Base-by-base conservation (phyloP, 2,329 filamentous ascomycete species). In the Fusarium virguliforme region DNA sequence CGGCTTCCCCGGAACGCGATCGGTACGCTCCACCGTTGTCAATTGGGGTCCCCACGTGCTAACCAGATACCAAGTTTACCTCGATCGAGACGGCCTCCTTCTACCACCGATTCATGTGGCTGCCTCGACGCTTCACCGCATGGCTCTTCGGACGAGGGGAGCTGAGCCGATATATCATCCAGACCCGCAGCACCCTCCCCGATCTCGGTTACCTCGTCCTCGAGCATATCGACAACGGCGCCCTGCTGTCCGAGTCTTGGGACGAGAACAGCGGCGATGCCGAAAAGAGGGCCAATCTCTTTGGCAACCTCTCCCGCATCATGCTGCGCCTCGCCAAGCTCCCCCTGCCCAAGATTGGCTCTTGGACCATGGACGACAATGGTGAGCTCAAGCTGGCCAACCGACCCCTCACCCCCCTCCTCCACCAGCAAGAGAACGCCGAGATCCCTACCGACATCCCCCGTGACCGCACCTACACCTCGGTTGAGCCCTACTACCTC, bases 381-480 rank as follows among this genome's bases (percentile, higher is more conserved):
- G 77, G 78, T 40, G 78, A 74, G 13, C 67, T 81, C 9, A 69
- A 70, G 24, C 66, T 81, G 37, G 72, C 76, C 15, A 83, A 83
- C 70, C 79, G 80, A 4, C 81, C 81, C 30, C 72, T 82, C 22
- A 77, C 73, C 22, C 72, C 78, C 64, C 70, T 70, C 26, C 66
- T 83, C 26, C 76, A 80, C 48, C 41, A 73, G 65, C 35, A 81
- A 24, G 80, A 83, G 64, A 83, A 82, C 61, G 75, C 74, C 34
- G 70, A 71, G 1, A 78, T 82, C 51, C 32, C 30, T 24, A 54
- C 51, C 22, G 75, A 77, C 48, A 83, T 83, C 8, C 68, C 67
- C 15, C 74, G 79, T 32, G 65, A 65, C 37, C 58, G 73, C 18
- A 83, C 81, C 9, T 83, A 82, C 74, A 28, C 75, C 72, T 50